These are phyloP conservation scores for Pestalotiopsis sp. DNA, from an alignment of 2,329 filamentous ascomycete species.

Conservation along the genomic window DNA sequence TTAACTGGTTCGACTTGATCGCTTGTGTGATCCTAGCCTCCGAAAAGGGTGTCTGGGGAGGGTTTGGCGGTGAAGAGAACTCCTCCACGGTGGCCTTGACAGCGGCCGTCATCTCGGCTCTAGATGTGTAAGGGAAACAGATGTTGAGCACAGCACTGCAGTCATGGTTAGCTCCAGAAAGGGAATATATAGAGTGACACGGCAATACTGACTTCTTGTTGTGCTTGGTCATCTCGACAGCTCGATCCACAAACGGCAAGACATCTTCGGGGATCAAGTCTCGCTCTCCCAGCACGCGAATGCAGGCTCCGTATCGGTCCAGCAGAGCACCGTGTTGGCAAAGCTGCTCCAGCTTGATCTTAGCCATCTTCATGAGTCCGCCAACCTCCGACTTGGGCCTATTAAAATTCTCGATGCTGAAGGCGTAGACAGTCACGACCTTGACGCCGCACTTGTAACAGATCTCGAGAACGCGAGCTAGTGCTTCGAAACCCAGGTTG, in stretches of 20 bases:
- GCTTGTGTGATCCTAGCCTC: constrained; percentile 86
- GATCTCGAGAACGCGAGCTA: constrained; percentile 91
- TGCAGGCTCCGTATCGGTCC: constrained; percentile 86
- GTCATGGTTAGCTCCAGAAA: constrained; percentile 14
- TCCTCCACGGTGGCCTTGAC: constrained; percentile 87
- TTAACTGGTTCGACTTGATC: constrained; percentile 70
- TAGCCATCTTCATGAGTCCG: constrained; percentile 95
- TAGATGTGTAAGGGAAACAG: constrained; percentile 95
- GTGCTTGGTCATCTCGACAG: constrained; percentile 82
- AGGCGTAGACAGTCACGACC: constrained; percentile 96
- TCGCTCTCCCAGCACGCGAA: constrained; percentile 83
- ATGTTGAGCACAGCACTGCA: constrained; percentile 74
- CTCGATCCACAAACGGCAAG: constrained; percentile 82
- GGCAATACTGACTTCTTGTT: constrained; percentile 69
- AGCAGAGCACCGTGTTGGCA: constrained; percentile 91
- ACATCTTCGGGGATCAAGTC: constrained; percentile 87
- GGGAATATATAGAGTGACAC: not conserved
- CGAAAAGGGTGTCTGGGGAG: constrained; percentile 75
- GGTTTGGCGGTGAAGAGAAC: constrained; percentile 73
- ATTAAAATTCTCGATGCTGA: constrained; percentile 99
- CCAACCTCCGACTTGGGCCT: constrained; percentile 95
- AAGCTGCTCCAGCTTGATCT: constrained; percentile 89
- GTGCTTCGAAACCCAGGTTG: constrained; percentile 91
- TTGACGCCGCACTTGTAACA: constrained; percentile 98
- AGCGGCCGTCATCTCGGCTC: constrained; percentile 91